These are phyloP conservation scores for Stevia rebaudiana DNA, from an alignment of 140 eudicot species.

Conservation along the genomic window DNA sequence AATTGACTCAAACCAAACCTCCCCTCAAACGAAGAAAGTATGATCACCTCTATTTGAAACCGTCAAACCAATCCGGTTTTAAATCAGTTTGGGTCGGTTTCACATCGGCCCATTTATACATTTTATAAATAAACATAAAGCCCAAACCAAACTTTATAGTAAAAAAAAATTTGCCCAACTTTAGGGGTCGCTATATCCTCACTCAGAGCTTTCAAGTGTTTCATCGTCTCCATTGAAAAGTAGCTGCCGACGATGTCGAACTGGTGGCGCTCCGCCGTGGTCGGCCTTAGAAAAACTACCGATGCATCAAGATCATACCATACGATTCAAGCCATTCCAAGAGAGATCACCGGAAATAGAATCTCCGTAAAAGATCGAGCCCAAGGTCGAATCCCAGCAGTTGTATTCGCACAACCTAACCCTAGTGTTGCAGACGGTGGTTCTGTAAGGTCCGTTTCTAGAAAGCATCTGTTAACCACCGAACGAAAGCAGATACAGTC, in stretches of 20 bases:
- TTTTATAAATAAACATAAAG: no score
- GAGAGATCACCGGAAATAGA: constrained; percentile 62
- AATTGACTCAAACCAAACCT: no score
- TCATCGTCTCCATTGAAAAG: neutral
- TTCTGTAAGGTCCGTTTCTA: constrained; percentile 34
- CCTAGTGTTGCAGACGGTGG: constrained; percentile 21
- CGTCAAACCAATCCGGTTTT: no score
- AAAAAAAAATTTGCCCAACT: no score
- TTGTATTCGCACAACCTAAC: constrained; percentile 58
- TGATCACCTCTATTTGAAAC: no score
- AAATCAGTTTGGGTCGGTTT: no score
- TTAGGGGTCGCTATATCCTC: neutral
- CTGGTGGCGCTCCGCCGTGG: constrained; percentile 75
- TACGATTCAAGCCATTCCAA: constrained; percentile 81
- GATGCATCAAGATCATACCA: constrained; percentile 38
- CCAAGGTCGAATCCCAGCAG: constrained; percentile 95
- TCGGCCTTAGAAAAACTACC: constrained; percentile 23
- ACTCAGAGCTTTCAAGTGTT: neutral
- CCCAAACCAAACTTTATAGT: no score
- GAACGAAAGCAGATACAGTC: constrained; percentile 75
- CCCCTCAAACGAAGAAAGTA: no score
- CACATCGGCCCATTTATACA: no score
- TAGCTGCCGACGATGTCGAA: constrained; percentile 33
- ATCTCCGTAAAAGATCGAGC: constrained; percentile 69
- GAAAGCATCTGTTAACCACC: constrained; percentile 61